A percentile compares a stretch with the other conserved stretches of the same genome.
These are phyloP conservation scores for Auriscalpium vulgare DNA, from an alignment of 768 basidiomycete species.

Conservation along the genomic window DNA sequence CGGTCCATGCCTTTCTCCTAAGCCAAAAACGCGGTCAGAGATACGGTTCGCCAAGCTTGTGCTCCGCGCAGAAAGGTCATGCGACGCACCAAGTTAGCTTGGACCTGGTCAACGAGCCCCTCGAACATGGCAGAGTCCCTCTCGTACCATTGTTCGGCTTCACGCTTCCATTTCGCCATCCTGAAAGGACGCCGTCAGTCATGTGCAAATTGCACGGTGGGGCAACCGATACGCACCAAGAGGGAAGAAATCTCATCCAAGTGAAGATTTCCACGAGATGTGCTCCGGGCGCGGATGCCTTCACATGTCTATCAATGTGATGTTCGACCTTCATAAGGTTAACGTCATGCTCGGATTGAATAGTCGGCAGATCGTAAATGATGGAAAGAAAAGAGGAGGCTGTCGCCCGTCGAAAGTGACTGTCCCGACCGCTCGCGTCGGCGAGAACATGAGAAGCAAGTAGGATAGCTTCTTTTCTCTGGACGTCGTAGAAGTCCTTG, in stretches of 20 bases:
- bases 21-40: not conserved
- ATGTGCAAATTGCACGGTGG: not conserved
- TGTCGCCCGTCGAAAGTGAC: conserved; percentile 7
- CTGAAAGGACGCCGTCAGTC: not conserved
- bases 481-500: conserved; percentile 2
- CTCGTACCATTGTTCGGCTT: conserved; percentile 12
- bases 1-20: conserved; percentile 9
- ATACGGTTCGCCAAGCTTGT: too few relatives aligned
- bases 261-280: conserved; percentile 14
- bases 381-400: conserved; percentile 12
- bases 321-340: conserved; percentile 8
- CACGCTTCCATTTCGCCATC: conserved; percentile 17
- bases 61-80: too few relatives aligned
- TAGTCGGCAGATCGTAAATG: conserved; percentile 8
- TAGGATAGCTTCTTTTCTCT: conserved; percentile 7
- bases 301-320: conserved; percentile 7
- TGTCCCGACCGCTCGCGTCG: conserved; percentile 3
- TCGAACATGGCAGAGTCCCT: conserved; percentile 10
- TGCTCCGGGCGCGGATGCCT: conserved; percentile 10
- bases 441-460: conserved; percentile 7
- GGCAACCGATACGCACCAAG: not conserved
- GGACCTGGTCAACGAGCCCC: conserved; percentile 5
- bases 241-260: conserved; percentile 14
- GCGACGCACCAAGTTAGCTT: conserved; percentile 2
- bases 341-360: conserved; percentile 4